phyloP scores from a whole-genome alignment of 2,329 filamentous ascomycete species.

The Neofusicoccum cordaticola region DNA sequence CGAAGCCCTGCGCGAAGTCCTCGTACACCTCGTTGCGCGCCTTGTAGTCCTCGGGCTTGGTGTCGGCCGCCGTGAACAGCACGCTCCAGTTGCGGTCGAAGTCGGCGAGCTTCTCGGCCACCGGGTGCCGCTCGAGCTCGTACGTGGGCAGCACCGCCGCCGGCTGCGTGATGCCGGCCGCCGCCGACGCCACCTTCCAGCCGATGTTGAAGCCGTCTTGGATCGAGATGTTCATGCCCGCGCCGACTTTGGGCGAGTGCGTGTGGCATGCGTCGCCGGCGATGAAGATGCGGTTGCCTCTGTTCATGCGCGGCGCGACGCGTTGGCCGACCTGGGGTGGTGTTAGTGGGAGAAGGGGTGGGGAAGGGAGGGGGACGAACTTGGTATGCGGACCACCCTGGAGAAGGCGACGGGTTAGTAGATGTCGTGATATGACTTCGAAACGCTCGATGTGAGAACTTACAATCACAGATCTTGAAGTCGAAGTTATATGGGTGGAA shows the following conservation, averaged over 20 bases:
- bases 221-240: slow-evolving; percentile 72
- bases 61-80: slow-evolving; percentile 53
- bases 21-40: slow-evolving; percentile 57
- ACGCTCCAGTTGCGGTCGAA: slow-evolving; percentile 49
- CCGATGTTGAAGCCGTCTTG: slow-evolving; percentile 57
- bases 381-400: slow-evolving; percentile 71
- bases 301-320: slow-evolving; percentile 57
- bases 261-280: slow-evolving; percentile 64
- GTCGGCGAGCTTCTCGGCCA: slow-evolving; percentile 64
- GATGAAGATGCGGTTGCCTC: slow-evolving; percentile 61
- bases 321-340: slow-evolving; percentile 57
- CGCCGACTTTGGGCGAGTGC: slow-evolving; percentile 61
- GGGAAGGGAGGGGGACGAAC: slow-evolving; percentile 59
- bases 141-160: slow-evolving; percentile 51
- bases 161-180: slow-evolving; percentile 39
- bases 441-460: not conserved
- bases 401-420: slow-evolving; percentile 32
- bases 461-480: slow-evolving; percentile 2
- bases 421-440: not conserved
- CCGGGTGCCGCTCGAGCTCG: slow-evolving; percentile 52
- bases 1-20: slow-evolving; percentile 56
- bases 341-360: not conserved
- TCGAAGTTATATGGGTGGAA: slow-evolving; percentile 42
- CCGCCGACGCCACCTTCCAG: slow-evolving; percentile 54
- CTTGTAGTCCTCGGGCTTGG: slow-evolving; percentile 52